These are phyloP conservation scores for Dioscorea dumetorum DNA, from an alignment of 106 monocot species.

Conservation along the genomic window DNA sequence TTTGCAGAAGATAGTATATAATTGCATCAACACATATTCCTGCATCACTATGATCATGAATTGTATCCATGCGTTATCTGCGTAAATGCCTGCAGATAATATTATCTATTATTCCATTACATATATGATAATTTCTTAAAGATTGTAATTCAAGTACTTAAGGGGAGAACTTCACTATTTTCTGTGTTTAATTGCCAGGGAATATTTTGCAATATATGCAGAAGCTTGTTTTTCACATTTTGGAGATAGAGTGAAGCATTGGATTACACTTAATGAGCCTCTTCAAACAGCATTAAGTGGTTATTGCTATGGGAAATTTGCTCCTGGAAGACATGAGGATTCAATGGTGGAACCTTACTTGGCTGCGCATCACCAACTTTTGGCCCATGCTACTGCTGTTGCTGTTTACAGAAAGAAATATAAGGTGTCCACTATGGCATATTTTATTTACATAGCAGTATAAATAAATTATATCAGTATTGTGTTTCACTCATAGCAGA, in stretches of 20 bases:
- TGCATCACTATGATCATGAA: no score
- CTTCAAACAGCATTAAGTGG: conserved; percentile 93
- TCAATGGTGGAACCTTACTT: conserved; percentile 48
- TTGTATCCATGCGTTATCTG: no score
- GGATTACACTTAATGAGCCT: conserved; percentile 97
- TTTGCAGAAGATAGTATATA: no score
- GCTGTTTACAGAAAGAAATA: conserved; percentile 67
- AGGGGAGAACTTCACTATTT: background rate
- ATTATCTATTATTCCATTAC: no score
- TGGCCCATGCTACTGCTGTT: conserved; percentile 90
- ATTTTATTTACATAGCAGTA: no score
- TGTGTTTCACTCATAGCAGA: no score
- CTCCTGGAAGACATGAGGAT: conserved; percentile 59
- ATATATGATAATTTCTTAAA: no score
- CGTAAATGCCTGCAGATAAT: no score
- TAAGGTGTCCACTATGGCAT: conserved; percentile 33
- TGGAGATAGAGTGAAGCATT: conserved; percentile 96
- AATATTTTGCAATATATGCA: conserved; percentile 90
- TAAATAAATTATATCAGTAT: no score
- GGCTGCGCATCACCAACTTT: conserved; percentile 76
- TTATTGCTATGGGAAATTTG: conserved; percentile 77
- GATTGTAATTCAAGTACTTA: no score
- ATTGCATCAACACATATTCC: no score
- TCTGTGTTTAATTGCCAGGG: conserved; percentile 51
- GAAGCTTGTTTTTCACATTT: conserved; percentile 91